Evolutionary conservation across 169 alveolate species (phyloP).

Genomic region (Plasmodium berghei): DNA sequence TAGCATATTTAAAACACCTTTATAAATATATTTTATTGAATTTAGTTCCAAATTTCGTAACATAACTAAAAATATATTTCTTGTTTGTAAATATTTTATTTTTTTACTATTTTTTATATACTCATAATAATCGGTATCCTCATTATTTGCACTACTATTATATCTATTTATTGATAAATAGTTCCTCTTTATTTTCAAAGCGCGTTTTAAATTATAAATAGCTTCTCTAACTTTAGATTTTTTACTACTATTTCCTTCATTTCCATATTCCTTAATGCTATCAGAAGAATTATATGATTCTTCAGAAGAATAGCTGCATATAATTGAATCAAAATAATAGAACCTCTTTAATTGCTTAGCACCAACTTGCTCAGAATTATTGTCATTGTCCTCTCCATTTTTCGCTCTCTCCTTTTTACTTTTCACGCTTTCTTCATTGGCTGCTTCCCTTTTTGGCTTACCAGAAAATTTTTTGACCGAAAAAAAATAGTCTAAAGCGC

Average conservation of each 20-base stretch:
- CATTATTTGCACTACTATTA: neutral
- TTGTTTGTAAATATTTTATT: conserved; percentile 6
- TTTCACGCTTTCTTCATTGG: neutral
- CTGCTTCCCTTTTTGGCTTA: neutral
- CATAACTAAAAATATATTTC: conserved; percentile 59
- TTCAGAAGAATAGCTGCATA: conserved; percentile 5
- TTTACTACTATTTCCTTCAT: neutral
- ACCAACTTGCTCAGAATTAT: no score
- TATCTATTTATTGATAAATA: conserved; percentile 3
- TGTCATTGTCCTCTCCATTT: neutral
- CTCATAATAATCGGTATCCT: conserved; percentile 13
- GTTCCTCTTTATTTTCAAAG: conserved; percentile 6
- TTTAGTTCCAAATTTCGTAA: conserved; percentile 19
- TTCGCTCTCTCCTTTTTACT: neutral
- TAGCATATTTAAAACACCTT: conserved; percentile 60
- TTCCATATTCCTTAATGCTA: neutral
- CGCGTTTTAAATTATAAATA: conserved; percentile 10
- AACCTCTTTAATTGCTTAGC: no score
- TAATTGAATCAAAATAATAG: neutral
- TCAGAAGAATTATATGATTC: conserved; percentile 6
- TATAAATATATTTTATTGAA: conserved; percentile 47
- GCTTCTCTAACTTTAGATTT: conserved; percentile 7
- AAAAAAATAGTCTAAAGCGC: conserved; percentile 18
- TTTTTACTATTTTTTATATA: conserved; percentile 51
- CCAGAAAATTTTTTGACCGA: neutral